Conservation (phyloP, 345 rosid species). For the Euclidium syriacum region DNA sequence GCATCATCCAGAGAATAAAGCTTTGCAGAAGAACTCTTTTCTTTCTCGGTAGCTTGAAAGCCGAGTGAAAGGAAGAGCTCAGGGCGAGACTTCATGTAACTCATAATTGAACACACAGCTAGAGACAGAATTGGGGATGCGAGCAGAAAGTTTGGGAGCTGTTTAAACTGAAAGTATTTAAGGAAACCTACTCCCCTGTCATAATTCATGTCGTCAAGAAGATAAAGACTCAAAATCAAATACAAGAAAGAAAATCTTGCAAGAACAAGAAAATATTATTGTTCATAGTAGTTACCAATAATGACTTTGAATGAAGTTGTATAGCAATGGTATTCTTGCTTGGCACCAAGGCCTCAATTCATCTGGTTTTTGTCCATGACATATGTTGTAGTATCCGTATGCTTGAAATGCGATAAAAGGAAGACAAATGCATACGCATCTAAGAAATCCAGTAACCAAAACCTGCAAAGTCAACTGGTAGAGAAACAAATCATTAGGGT, state of each 20-base stretch:
- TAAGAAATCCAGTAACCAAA: conserved; percentile 52
- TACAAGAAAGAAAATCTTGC: neutral
- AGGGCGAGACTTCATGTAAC: conserved; percentile 49
- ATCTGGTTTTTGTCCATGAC: conserved; percentile 49
- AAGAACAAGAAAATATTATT: neutral
- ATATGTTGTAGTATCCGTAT: conserved; percentile 68
- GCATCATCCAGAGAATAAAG: conserved; percentile 28
- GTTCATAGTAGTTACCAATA: conserved; percentile 57
- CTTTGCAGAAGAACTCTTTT: conserved; percentile 33
- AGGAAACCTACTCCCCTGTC: conserved; percentile 92
- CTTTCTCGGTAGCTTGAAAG: conserved; percentile 46
- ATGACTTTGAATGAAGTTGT: conserved; percentile 80
- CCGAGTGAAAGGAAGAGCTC: conserved; percentile 58
- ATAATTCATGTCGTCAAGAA: conserved; percentile 5
- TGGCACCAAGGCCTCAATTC: conserved; percentile 87
- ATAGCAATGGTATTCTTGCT: conserved; percentile 63
- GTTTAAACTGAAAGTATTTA: conserved; percentile 74
- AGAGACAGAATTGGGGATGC: conserved; percentile 82
- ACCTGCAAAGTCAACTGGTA: conserved; percentile 56
- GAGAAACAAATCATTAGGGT: conserved; percentile 2
- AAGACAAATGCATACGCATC: conserved; percentile 50
- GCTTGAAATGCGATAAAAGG: conserved; percentile 86
- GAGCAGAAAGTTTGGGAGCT: conserved; percentile 90
- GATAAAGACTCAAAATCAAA: neutral
- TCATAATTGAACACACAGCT: conserved; percentile 58